Evolutionary conservation across 345 rosid species (phyloP).

Genomic region (Raphanus sativus): DNA sequence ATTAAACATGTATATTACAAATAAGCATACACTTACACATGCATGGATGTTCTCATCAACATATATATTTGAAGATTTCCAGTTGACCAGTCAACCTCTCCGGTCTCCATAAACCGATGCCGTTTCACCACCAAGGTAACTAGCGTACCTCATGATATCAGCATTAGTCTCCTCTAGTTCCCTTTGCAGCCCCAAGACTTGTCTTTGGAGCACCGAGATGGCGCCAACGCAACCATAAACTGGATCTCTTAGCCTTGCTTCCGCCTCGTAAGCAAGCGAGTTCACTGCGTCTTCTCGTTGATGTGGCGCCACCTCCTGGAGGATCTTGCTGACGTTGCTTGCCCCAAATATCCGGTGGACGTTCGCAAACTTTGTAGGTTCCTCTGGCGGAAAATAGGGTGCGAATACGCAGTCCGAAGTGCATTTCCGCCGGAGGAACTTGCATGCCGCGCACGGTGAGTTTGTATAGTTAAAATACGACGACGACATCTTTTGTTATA

Average conservation of each 20-base stretch:
- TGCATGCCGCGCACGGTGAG: slow-evolving; percentile 76
- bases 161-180: slow-evolving; percentile 67
- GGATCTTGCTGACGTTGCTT: slow-evolving; percentile 68
- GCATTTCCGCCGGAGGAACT: slow-evolving; percentile 64
- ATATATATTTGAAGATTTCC: slow-evolving; percentile 7
- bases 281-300: slow-evolving; percentile 69
- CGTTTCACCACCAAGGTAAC: slow-evolving; percentile 30
- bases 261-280: slow-evolving; percentile 71
- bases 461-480: slow-evolving; percentile 49
- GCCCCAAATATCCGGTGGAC: slow-evolving; percentile 76
- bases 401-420: slow-evolving; percentile 61
- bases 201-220: slow-evolving; percentile 63
- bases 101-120: slow-evolving; percentile 34
- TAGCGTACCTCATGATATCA: slow-evolving; percentile 50
- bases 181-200: slow-evolving; percentile 55
- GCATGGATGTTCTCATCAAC: background rate
- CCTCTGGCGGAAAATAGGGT: slow-evolving; percentile 71
- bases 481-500: slow-evolving; percentile 32
- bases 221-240: slow-evolving; percentile 75
- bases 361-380: slow-evolving; percentile 63
- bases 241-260: slow-evolving; percentile 66
- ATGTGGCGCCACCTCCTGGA: slow-evolving; percentile 55
- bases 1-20: background rate
- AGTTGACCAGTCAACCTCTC: slow-evolving; percentile 25
- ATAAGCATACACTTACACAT: slow-evolving; percentile 5